Evolutionary conservation across 202 grass and related monocot species (phyloP).

Genomic region (Elaeis oleifera): DNA sequence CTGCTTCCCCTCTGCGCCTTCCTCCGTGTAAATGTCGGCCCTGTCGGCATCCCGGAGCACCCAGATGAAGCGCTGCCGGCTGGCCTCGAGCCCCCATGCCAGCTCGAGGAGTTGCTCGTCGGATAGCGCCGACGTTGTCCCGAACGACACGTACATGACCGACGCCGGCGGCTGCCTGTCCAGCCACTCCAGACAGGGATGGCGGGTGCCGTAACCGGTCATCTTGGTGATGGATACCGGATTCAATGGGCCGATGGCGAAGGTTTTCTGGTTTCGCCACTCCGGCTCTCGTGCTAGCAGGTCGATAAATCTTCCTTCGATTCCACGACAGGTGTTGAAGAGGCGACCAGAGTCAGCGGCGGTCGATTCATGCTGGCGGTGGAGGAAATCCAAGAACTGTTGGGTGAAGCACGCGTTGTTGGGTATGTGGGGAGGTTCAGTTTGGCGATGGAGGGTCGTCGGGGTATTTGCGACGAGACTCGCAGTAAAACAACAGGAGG

Average conservation of each 20-base stretch:
- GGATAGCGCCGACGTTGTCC: constrained; percentile 34
- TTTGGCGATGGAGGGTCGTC: neutral
- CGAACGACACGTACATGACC: constrained; percentile 64
- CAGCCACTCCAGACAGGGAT: constrained; percentile 43
- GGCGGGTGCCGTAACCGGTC: too few relatives aligned
- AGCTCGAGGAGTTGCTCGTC: constrained; percentile 22
- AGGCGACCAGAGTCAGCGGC: constrained; percentile 3
- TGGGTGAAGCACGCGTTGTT: constrained; percentile 7
- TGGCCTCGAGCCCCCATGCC: neutral
- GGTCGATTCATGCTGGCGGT: constrained; percentile 3
- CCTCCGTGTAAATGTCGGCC: neutral
- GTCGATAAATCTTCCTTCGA: constrained; percentile 18
- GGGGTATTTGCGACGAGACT: neutral
- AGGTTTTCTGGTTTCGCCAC: too few relatives aligned
- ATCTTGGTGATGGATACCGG: too few relatives aligned
- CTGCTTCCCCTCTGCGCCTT: neutral
- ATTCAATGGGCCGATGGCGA: too few relatives aligned
- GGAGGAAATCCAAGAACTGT: constrained; percentile 8
- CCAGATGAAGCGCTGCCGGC: constrained; percentile 14
- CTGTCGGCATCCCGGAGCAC: constrained; percentile 7
- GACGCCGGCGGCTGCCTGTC: constrained; percentile 43
- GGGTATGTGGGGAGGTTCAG: neutral
- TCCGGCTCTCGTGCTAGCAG: neutral
- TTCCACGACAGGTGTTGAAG: constrained; percentile 11
- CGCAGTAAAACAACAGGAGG: constrained; percentile 8